Evolutionary conservation across 2,329 filamentous ascomycete genomes (phyloP).

Genomic region (Cyphellophora europaea): DNA sequence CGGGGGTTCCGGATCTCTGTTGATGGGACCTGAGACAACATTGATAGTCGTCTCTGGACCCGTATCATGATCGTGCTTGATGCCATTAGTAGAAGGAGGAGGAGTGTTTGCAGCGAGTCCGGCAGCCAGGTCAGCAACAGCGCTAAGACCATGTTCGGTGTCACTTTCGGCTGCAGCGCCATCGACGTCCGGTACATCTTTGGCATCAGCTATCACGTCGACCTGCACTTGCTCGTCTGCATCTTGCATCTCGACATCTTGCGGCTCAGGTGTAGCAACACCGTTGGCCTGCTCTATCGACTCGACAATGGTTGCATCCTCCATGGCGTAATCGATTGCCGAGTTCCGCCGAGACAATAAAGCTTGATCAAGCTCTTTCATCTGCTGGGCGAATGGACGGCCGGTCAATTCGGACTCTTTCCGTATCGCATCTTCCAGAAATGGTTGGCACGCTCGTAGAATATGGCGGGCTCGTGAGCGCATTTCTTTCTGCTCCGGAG

Average conservation of each 20-base stretch:
- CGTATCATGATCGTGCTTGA: slow-evolving; percentile 20
- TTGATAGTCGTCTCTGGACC: slow-evolving; percentile 22
- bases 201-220: slow-evolving; percentile 1
- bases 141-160: too few species aligned
- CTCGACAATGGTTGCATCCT: slow-evolving; percentile 8
- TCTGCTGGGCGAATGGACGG: slow-evolving; percentile 58
- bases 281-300: slow-evolving; percentile 11
- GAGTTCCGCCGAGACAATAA: slow-evolving; percentile 45
- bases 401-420: slow-evolving; percentile 75
- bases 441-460: slow-evolving; percentile 69
- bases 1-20: slow-evolving; percentile 23
- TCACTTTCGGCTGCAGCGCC: slow-evolving; percentile 1
- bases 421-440: slow-evolving; percentile 63
- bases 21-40: slow-evolving; percentile 33
- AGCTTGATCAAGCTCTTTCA: slow-evolving; percentile 65
- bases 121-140: too few species aligned
- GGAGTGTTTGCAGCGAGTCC: slow-evolving; percentile 14
- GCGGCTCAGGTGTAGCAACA: slow-evolving; percentile 11
- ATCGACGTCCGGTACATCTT: too few species aligned
- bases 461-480: slow-evolving; percentile 84
- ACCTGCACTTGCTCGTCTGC: slow-evolving; percentile 18
- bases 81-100: slow-evolving; percentile 20
- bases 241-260: slow-evolving; percentile 30
- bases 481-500: slow-evolving; percentile 64
- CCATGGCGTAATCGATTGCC: slow-evolving; percentile 28